Base-by-base conservation (phyloP, 805 yeast genomes). In the Suhomyces sp. region DNA sequence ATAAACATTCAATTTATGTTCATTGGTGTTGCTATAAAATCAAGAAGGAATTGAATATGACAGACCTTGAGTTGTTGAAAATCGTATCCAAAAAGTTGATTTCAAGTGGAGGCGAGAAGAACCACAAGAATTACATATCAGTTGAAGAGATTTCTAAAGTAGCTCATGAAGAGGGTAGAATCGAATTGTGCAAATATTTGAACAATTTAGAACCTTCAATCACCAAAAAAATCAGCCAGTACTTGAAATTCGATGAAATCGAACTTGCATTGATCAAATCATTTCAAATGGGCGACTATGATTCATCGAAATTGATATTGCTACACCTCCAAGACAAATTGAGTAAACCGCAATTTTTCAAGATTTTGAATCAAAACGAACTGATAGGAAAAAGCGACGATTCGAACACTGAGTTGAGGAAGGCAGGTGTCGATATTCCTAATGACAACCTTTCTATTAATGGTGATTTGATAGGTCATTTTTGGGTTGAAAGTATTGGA, bases 21-120 rank as follows among this genome's bases (percentile, higher is more conserved):
- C 79, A 85, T 56, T 94, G 98, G 98, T 92, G 96, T 4, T 80
- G 85, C 53, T 69, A 79, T 31, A 87, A 89, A 61, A 82, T 92
- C 21, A 77, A 76, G 52, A 68, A 69, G 27, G 84, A 86, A 13
- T 60, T 76, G 6, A 78, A 77, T 25, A 57, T 77, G 52, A 75
- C 79, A 1, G 97, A 93, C 61, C 73, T 75, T 4, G 82, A 81
- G 35, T 67, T 93, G 9, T 79, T 83, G 43, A 63, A 73, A 20
- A 59, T 69, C 0, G 73, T 93, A 0, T 62, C 79, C 6, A 68
- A 73, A 7, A 80, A 80, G 50, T 69, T 89, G 13, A 59, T 55
- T 3, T 56, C 69, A 1, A 60, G 62, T 3, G 51, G 57, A 9
- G 48, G 52, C 9, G 45, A 50, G 6, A 46, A 46, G n/a, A 62